Percentiles rank a stretch among this genome's conserved stretches.
Conservation (phyloP, 768 basidiomycete genomes). For the Leccinum subtestaceum region DNA sequence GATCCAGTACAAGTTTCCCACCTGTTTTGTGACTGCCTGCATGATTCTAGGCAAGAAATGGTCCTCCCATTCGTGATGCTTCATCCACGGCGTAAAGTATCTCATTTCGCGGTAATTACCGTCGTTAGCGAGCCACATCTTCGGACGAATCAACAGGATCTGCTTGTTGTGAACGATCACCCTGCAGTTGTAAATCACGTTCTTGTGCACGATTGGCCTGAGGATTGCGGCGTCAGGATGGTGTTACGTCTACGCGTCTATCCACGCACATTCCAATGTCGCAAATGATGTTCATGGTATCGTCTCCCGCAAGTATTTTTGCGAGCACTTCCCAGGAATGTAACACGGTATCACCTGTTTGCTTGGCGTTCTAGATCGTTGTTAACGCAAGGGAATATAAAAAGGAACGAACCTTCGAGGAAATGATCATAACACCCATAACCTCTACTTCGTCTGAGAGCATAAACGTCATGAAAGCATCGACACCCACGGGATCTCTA, state of each 20-base stretch:
- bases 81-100: conserved; percentile 94
- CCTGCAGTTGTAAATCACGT: conserved; percentile 96
- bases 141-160: conserved; percentile 93
- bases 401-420: conserved; percentile 67
- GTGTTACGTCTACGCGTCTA: background rate
- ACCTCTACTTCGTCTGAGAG: conserved; percentile 50
- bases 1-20: conserved; percentile 24
- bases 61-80: conserved; percentile 86
- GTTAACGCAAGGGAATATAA: background rate
- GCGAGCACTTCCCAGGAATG: conserved; percentile 98
- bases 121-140: conserved; percentile 99
- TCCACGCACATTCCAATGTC: conserved; percentile 89
- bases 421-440: conserved; percentile 99
- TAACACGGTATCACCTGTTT: conserved; percentile 85
- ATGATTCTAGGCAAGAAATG: conserved; percentile 91
- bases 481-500: conserved; percentile 81
- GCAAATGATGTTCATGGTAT: conserved; percentile 82
- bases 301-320: conserved; percentile 81
- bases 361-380: background rate
- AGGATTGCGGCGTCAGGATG: conserved; percentile 1
- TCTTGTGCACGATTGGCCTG: conserved; percentile 98
- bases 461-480: background rate
- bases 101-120: conserved; percentile 91
- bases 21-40: conserved; percentile 85
- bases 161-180: conserved; percentile 82